Base-by-base conservation (phyloP, 2,329 filamentous ascomycete species). In the Colletotrichum musae region DNA sequence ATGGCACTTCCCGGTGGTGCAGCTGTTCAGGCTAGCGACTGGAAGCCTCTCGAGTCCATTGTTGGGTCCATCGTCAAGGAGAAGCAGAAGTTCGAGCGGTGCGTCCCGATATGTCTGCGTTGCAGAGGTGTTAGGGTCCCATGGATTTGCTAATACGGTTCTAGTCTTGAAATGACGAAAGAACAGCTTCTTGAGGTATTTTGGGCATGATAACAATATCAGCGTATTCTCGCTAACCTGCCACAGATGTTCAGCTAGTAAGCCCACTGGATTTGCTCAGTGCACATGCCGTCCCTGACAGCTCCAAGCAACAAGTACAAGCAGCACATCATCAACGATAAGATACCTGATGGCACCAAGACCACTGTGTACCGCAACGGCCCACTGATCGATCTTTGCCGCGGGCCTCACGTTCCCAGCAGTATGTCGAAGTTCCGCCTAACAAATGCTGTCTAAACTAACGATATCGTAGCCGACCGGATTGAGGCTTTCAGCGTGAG, bases 291-390 rank as follows among this genome's bases (percentile, higher is more conserved):
- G 21, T 32, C 24, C 28, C 26, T 52, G 28, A 52, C 16, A 52
- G 6, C 26, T 16, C 12, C 24, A 36, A 52, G 50, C 87, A 98
- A 97, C 88, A 96, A 96, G 80, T 98, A 97, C 87, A 98, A 99
- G 89, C 91, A 97, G 80, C 93, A 98, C 81, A 97, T 98, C 81
- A 98, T 99, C 84, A 92, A 94, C 75, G 93, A 94, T 85, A 94
- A 97, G 82, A 93, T 98, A 70, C 86, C 91, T 47, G 94, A 97
- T 74, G 94, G 94, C 74, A 95, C 94, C 64, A 94, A 88, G 78
- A 97, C 94, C 79, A 98, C 96, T 10, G 95, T 98, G 48, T 99
- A 98, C 82, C 91, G 94, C 72, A 97, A 94, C 77, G 96, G 96
- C 68, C 94, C 94, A 15, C 86, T 98, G 65, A 97, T 98, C 76